Evolutionary conservation across 1,284 basidiomycete species (phyloP), one percentile per base, ranked within the genome.

Genomic region (Meira miltonrushii): DNA sequence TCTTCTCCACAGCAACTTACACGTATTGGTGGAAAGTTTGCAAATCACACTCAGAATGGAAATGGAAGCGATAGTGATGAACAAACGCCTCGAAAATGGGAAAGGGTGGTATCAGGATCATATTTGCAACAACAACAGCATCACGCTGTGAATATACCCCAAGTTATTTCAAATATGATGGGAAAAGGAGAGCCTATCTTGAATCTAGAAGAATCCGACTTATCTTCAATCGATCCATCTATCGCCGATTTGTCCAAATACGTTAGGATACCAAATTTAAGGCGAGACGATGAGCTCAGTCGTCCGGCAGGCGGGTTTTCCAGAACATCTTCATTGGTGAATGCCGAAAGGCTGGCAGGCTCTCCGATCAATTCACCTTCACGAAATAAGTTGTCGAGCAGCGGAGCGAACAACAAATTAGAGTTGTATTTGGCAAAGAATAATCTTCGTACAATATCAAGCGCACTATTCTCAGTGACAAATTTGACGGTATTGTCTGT

Each of bases 401-500:
- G 43, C 54, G 38, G 15, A 46, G 8, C 17, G 25, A 23, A 28
- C 19, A 47, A 17, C 5, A 44, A 37, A 43, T 44, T 67, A 33
- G 50, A 67, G 41, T 55, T 66, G 17, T 62, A 58, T 50, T 43
- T 69, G 19, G 59, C 54, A 47, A 61, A 65, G 62, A 77, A 77
- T 50, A 44, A 50, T 15, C 64, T 77, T 41, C 71, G 65, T 13
- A 55, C 55, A 6, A 62, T 77, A 13, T 73, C 74, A 10, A 72
- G 69, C 54, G 74, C 73, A 0, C 66, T 77, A 39, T 77, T 77
- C 56, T 66, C 71, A 41, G 63, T 77, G 13, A 59, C 62, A 25
- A 75, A 75, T 46, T 67, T 77, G 10, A 63, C 67, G 41, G 73
- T 75, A 41, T 64, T 77, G n/a, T 72, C 71, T 11, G 54, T 77